Percentiles rank a stretch among this genome's conserved stretches.
Evolutionary conservation across 306 rosid genomes (phyloP).

Genomic region (Glycine latifolia): DNA sequence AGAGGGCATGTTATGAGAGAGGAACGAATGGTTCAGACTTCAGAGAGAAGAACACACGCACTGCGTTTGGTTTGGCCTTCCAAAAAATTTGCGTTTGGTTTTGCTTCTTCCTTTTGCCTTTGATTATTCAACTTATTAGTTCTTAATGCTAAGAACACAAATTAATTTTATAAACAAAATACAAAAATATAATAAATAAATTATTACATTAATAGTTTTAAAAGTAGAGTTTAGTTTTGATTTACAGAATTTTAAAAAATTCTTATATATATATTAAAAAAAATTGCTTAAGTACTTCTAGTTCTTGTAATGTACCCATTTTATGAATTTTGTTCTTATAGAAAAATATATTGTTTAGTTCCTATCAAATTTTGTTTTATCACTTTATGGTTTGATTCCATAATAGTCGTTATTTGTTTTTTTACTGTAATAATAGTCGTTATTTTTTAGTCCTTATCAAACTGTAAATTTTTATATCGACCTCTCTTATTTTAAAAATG

Average conservation of each 20-base stretch:
- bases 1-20: conserved; percentile 70
- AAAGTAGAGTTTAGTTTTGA: neutral
- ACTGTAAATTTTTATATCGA: no score
- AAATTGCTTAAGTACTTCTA: neutral
- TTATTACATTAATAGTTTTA: neutral
- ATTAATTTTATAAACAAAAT: neutral
- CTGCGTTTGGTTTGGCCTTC: neutral
- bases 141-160: neutral
- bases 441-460: no score
- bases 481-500: no score
- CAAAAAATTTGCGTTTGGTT: neutral
- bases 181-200: neutral
- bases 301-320: no score
- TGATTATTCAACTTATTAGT: neutral
- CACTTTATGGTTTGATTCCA: no score
- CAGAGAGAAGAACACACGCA: neutral
- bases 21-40: no score
- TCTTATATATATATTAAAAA: neutral
- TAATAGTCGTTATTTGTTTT: no score
- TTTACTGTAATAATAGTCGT: no score
- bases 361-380: no score
- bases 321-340: no score
- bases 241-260: neutral
- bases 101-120: neutral
- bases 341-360: no score